phyloP scores from a whole-genome alignment of 1,284 basidiomycete genomes.

The Trichosporon inkin region DNA sequence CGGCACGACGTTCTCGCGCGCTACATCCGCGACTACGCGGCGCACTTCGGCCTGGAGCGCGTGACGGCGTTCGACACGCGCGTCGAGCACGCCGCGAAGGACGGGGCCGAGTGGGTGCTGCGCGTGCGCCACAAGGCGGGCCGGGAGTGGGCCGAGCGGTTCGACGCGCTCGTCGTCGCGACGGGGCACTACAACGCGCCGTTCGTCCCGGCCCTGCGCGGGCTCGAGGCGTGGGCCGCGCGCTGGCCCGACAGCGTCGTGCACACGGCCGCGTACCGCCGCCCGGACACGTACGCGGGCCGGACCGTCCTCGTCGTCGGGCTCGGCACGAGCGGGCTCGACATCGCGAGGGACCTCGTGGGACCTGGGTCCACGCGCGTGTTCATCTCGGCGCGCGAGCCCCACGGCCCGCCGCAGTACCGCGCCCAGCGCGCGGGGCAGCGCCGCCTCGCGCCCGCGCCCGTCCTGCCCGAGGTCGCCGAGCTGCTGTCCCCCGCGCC shows the following conservation, averaged over 20 bases:
- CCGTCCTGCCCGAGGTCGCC: constrained; percentile 39
- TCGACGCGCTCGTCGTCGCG: constrained; percentile 55
- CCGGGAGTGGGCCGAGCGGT: constrained; percentile 43
- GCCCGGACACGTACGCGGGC: constrained; percentile 49
- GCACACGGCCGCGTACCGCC: constrained; percentile 55
- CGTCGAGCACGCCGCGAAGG: constrained; percentile 52
- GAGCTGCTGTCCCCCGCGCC: constrained; percentile 36
- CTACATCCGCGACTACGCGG: constrained; percentile 44
- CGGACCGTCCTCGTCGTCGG: constrained; percentile 56
- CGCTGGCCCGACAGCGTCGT: constrained; percentile 47
- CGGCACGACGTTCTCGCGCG: constrained; percentile 25
- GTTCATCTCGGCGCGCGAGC: constrained; percentile 18
- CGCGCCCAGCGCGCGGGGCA: constrained; percentile 40
- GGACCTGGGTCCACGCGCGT: background rate
- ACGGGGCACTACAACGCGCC: constrained; percentile 52
- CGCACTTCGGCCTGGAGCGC: constrained; percentile 50
- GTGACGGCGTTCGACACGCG: constrained; percentile 55
- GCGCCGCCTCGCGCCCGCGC: background rate
- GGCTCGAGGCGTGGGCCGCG: constrained; percentile 49
- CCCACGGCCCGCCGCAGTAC: constrained; percentile 26
- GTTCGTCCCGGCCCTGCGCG: constrained; percentile 49
- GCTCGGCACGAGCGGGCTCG: constrained; percentile 53
- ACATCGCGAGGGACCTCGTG: constrained; percentile 50
- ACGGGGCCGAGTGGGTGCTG: constrained; percentile 30
- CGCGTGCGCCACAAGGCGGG: constrained; percentile 27